A percentile compares a stretch with the other conserved stretches of the same genome.
These are phyloP conservation scores for Eurotiales sp. DNA, from an alignment of 2,329 filamentous ascomycete species.

Conservation along the genomic window DNA sequence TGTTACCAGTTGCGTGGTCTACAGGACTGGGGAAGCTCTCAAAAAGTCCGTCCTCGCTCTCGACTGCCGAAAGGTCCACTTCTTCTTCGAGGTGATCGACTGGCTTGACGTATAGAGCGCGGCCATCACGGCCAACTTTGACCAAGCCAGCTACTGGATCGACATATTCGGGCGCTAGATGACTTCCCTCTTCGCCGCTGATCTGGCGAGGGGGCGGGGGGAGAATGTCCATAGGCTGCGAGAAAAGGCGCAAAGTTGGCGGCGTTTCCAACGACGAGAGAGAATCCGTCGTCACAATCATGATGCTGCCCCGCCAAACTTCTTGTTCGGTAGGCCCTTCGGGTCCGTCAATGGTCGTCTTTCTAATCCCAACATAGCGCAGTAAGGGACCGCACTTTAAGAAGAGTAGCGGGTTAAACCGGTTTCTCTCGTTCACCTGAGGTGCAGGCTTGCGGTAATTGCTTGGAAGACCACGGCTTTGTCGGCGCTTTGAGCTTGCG, in stretches of 20 bases:
- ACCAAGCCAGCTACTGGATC: conserved; percentile 85
- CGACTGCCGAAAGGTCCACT: conserved; percentile 72
- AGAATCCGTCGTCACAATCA: conserved; percentile 89
- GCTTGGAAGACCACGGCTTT: conserved; percentile 42
- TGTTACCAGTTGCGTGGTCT: conserved; percentile 36
- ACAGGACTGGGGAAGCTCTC: conserved; percentile 56
- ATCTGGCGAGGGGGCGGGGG: conserved; percentile 72
- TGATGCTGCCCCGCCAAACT: conserved; percentile 87
- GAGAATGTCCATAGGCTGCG: conserved; percentile 77
- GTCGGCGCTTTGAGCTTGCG: conserved; percentile 44
- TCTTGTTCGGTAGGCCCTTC: conserved; percentile 57
- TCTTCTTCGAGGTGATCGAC: conserved; percentile 80
- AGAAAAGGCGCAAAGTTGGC: conserved; percentile 78
- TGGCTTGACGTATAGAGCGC: conserved; percentile 82
- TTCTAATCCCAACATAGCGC: conserved; percentile 82
- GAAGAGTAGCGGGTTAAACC: conserved; percentile 78
- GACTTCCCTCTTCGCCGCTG: conserved; percentile 53
- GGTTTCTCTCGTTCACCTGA: conserved; percentile 46
- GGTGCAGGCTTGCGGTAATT: conserved; percentile 31
- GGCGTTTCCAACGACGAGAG: conserved; percentile 76
- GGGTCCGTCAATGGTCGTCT: conserved; percentile 30
- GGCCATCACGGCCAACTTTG: conserved; percentile 78
- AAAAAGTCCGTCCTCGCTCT: conserved; percentile 79
- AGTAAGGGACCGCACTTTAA: conserved; percentile 87
- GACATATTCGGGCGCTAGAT: conserved; percentile 71